A percentile compares a stretch with the other conserved stretches of the same genome.
phyloP scores from a whole-genome alignment of 225 moss, liverwort and hornwort genomes.

The Ulota crispa region DNA sequence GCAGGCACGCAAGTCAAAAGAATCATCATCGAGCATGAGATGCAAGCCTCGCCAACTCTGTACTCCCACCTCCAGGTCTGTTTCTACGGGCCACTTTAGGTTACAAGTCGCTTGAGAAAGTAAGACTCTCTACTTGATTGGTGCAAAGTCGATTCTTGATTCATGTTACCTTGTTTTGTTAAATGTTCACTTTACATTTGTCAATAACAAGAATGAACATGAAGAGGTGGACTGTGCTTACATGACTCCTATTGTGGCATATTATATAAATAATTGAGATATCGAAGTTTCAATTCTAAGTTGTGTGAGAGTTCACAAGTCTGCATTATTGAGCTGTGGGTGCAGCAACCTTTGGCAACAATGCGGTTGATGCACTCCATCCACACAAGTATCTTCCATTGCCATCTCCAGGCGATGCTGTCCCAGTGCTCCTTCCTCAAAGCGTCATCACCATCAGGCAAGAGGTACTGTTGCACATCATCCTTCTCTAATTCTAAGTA shows the following conservation, averaged over 20 bases:
- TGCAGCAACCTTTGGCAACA: conserved; percentile 31
- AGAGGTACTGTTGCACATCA: conserved; percentile 11
- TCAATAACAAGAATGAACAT: neutral
- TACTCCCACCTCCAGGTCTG: conserved; percentile 35
- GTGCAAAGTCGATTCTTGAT: neutral
- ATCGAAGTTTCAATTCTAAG: neutral
- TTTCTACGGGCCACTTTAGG: neutral
- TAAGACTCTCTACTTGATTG: neutral
- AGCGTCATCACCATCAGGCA: neutral
- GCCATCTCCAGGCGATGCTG: conserved; percentile 25
- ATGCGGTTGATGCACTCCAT: conserved; percentile 38
- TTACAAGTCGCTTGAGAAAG: neutral
- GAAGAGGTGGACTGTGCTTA: neutral
- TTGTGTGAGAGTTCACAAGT: neutral
- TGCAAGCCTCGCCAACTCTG: conserved; percentile 9
- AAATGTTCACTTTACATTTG: neutral
- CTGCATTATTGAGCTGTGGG: neutral
- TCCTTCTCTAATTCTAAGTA: neutral
- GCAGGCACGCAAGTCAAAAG: conserved; percentile 15
- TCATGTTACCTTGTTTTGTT: neutral
- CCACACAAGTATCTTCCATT: conserved; percentile 31
- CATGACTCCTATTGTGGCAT: neutral
- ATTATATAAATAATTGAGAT: neutral
- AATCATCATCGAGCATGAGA: neutral
- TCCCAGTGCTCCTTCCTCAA: conserved; percentile 15